Evolutionary conservation across 2,329 filamentous ascomycete species (phyloP).

Genomic region (Penicillium nordicum): DNA sequence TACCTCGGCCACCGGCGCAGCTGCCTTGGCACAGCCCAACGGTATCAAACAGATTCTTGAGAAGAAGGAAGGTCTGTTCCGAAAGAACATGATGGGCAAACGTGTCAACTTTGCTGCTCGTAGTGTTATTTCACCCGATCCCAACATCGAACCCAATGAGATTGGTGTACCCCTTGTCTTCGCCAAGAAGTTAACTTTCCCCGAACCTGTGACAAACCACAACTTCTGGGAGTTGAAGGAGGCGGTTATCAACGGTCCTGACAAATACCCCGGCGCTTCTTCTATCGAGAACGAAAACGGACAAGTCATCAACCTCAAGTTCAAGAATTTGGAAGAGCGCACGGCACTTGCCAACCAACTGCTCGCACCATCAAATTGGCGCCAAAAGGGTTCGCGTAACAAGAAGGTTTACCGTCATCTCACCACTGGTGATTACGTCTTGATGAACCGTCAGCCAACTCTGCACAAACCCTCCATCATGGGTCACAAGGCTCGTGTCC

Average conservation of each 20-base stretch:
- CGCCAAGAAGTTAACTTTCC: conserved; percentile 91
- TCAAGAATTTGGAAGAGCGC: conserved; percentile 84
- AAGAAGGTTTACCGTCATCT: conserved; percentile 97
- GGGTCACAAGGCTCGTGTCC: conserved; percentile 88
- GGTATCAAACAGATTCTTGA: conserved; percentile 97
- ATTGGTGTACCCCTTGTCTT: conserved; percentile 99
- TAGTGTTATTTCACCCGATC: conserved; percentile 96
- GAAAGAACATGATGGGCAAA: conserved; percentile 99
- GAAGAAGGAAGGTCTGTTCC: conserved; percentile 97
- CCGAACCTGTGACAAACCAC: conserved; percentile 93
- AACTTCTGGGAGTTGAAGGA: conserved; percentile 96
- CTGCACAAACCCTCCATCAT: conserved; percentile 99
- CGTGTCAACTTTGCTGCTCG: conserved; percentile 97
- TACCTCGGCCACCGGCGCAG: conserved; percentile 74
- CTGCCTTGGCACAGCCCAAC: conserved; percentile 75
- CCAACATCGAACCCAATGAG: conserved; percentile 98
- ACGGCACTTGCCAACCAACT: conserved; percentile 89
- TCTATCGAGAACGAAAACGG: conserved; percentile 96
- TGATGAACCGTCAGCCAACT: conserved; percentile 98
- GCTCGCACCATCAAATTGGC: conserved; percentile 74
- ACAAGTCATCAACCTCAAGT: conserved; percentile 80
- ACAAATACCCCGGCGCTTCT: conserved; percentile 90
- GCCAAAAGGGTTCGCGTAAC: conserved; percentile 71
- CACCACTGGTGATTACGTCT: conserved; percentile 91
- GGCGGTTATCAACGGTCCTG: conserved; percentile 89